A percentile compares a stretch with the other conserved stretches of the same genome.
Evolutionary conservation across 495 filamentous ascomycete species (phyloP).

Genomic region (Trichoderma virens): DNA sequence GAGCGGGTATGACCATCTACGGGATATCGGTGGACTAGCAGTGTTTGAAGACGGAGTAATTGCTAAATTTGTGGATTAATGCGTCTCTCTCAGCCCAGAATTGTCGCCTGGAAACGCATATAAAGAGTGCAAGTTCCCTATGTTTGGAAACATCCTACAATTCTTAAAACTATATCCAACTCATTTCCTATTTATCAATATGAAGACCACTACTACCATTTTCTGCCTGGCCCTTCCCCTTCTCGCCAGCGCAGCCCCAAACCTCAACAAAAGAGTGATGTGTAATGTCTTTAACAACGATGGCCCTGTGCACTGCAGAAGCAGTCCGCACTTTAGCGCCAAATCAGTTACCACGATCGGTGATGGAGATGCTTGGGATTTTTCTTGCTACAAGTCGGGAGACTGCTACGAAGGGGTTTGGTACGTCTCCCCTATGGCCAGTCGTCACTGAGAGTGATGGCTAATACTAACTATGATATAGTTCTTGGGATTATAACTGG

Average conservation of each 20-base stretch:
- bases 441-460: background rate
- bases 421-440: background rate
- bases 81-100: background rate
- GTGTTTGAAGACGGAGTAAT: background rate
- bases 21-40: background rate
- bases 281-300: background rate
- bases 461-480: background rate
- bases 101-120: background rate
- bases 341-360: background rate
- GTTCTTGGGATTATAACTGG: background rate
- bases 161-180: background rate
- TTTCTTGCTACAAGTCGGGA: background rate
- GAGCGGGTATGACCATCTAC: background rate
- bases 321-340: background rate
- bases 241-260: background rate
- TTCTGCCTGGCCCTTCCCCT: background rate
- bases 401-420: background rate
- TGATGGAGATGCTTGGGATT: background rate
- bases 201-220: background rate
- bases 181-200: background rate
- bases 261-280: background rate
- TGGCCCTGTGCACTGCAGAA: background rate
- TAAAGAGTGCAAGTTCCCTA: background rate
- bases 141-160: background rate
- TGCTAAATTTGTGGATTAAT: background rate